These are phyloP conservation scores for Leishmania major DNA, from an alignment of 208 protist genomes.

Conservation along the genomic window DNA sequence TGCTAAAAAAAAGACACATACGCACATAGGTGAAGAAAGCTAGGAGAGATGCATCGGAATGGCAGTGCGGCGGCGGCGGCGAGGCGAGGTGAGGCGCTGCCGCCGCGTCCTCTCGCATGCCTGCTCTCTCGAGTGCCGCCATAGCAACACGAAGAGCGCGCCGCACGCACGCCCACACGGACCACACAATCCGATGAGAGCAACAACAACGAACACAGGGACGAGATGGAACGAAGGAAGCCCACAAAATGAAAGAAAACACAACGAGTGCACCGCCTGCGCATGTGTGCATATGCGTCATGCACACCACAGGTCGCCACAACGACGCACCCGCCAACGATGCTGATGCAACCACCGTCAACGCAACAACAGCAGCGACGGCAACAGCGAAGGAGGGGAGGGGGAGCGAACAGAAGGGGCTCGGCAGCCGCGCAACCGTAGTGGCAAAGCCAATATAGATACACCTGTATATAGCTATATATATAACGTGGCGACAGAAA, in stretches of 20 bases:
- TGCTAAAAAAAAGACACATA: not conserved
- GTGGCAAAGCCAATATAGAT: not conserved
- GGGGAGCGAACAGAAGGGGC: not conserved
- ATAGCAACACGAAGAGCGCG: not conserved
- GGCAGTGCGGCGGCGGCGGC: not conserved
- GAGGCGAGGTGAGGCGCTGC: not conserved
- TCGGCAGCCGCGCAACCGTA: not conserved
- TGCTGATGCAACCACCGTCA: not conserved
- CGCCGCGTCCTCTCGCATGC: not conserved
- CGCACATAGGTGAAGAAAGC: not conserved
- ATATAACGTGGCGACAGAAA: not conserved
- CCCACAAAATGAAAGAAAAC: not conserved
- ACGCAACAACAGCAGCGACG: not conserved
- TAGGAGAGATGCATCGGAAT: not conserved
- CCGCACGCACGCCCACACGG: not conserved
- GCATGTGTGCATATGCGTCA: not conserved
- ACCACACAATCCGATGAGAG: not conserved
- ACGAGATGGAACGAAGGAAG: not conserved
- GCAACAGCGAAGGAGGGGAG: not conserved
- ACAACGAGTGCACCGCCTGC: not conserved
- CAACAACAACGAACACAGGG: not conserved
- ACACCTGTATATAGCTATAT: not conserved
- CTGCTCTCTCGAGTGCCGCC: not conserved
- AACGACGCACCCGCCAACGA: not conserved
- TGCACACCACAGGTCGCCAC: not conserved